These are phyloP conservation scores for Exophiala calicioides DNA, from an alignment of 2,329 filamentous ascomycete species.

Conservation along the genomic window DNA sequence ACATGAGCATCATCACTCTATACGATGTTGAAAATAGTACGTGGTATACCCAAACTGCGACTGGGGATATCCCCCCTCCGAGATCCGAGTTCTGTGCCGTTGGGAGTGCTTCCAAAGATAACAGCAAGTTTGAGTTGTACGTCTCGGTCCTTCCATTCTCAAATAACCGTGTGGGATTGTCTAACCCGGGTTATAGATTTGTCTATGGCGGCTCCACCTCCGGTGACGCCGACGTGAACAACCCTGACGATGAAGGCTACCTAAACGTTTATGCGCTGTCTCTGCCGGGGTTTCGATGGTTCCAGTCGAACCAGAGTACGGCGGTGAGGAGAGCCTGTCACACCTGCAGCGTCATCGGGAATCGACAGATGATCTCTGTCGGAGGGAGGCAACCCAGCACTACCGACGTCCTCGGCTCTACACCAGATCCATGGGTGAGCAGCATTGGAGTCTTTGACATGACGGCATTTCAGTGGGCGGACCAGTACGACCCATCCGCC, in stretches of 20 bases:
- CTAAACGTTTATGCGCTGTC: conserved; percentile 26
- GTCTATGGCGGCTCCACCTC: conserved; percentile 23
- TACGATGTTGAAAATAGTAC: conserved; percentile 19
- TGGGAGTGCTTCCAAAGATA: conserved; percentile 60
- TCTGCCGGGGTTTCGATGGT: conserved; percentile 26
- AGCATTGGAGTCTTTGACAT: conserved; percentile 46
- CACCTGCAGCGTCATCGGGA: conserved; percentile 40
- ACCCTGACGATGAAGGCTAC: conserved; percentile 18
- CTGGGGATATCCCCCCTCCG: conserved; percentile 23
- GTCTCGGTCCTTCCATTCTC: too few species aligned
- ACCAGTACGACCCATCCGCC: conserved; percentile 39
- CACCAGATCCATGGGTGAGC: conserved; percentile 39
- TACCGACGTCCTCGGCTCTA: conserved; percentile 1
- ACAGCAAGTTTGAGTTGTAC: conserved; percentile 66
- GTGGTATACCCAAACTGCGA: conserved; percentile 26
- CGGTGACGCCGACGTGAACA: conserved; percentile 8
- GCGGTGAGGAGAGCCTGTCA: conserved; percentile 16
- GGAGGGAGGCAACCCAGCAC: conserved; percentile 35
- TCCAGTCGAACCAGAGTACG: conserved; percentile 30
- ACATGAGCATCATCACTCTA: conserved; percentile 27
- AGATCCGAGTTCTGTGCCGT: conserved; percentile 45
- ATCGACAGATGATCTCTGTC: conserved; percentile 44
- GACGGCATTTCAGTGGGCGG: conserved; percentile 39
- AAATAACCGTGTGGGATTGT: too few species aligned
- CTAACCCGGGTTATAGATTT: conserved; percentile 20